Conservation (phyloP, 108 stramenopile genomes). For the Chaetoceros tenuissimus region DNA sequence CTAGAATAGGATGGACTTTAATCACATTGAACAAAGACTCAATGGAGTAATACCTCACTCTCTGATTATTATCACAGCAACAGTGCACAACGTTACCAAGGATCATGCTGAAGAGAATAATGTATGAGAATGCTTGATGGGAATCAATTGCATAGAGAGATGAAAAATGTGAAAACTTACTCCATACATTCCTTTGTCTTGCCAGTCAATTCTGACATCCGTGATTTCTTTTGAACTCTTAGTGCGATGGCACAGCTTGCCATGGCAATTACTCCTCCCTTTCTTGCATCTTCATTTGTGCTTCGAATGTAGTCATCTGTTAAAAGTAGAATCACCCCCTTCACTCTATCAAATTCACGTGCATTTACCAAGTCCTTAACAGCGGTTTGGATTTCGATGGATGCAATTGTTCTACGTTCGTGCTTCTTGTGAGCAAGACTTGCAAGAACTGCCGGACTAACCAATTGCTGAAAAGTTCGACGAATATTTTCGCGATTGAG, state of each 20-base stretch:
- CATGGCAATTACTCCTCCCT: constrained; percentile 82
- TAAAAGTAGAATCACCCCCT: constrained; percentile 68
- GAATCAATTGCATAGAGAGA: no score
- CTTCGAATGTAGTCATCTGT: constrained; percentile 80
- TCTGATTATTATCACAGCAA: constrained; percentile 83
- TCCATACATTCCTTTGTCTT: constrained; percentile 36
- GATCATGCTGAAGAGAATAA: no score
- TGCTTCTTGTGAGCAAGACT: constrained; percentile 83
- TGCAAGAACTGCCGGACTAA: constrained; percentile 76
- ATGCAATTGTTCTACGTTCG: constrained; percentile 77
- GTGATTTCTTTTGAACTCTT: constrained; percentile 74
- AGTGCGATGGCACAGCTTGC: constrained; percentile 82
- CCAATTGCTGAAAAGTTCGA: constrained; percentile 69
- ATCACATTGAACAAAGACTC: constrained; percentile 81
- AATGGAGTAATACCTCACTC: constrained; percentile 83
- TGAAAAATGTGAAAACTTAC: no score
- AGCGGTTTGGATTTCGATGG: constrained; percentile 90
- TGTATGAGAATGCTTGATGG: constrained; percentile 28
- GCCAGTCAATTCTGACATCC: constrained; percentile 3
- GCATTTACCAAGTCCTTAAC: constrained; percentile 56
- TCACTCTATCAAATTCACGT: constrained; percentile 60
- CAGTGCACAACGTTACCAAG: constrained; percentile 82
- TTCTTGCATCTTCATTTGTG: constrained; percentile 82
- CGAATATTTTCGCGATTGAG: constrained; percentile 67
- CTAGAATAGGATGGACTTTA: constrained; percentile 70